Evolutionary conservation across 306 rosid species (phyloP).

Genomic region (Carpinus fangiana): DNA sequence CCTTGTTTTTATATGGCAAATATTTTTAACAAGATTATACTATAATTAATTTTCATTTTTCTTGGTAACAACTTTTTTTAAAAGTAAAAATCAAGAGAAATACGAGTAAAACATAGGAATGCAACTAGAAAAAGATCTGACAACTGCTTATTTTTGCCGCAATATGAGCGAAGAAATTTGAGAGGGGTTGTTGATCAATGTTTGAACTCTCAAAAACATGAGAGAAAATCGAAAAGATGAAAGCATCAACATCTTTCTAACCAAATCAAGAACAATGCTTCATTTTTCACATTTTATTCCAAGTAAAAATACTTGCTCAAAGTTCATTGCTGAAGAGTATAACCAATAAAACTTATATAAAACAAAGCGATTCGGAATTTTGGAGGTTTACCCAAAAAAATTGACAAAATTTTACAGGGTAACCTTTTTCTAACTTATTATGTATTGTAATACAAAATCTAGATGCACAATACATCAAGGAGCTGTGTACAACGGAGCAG

Average conservation of each 20-base stretch:
- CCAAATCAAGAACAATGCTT: background rate
- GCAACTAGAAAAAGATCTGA: too few species aligned
- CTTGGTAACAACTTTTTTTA: too few species aligned
- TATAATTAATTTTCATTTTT: too few species aligned
- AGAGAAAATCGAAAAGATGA: background rate
- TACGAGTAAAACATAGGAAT: too few species aligned
- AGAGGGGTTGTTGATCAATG: background rate
- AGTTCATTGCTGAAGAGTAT: background rate
- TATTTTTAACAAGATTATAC: too few species aligned
- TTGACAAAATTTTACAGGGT: background rate
- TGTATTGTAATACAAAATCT: slow-evolving; percentile 11
- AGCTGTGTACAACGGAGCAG: slow-evolving; percentile 62
- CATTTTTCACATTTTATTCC: background rate
- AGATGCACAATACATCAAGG: slow-evolving; percentile 29
- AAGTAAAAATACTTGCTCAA: background rate
- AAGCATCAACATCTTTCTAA: background rate
- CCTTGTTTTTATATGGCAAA: too few species aligned
- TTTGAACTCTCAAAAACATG: background rate
- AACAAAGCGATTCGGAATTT: background rate
- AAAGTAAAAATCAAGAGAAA: too few species aligned
- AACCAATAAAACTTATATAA: background rate
- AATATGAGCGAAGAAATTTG: too few species aligned
- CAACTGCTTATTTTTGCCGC: too few species aligned
- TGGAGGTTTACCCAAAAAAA: background rate
- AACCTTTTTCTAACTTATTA: background rate